Conservation (phyloP, 148 eudicot species). For the Rhododendron williamsianum region DNA sequence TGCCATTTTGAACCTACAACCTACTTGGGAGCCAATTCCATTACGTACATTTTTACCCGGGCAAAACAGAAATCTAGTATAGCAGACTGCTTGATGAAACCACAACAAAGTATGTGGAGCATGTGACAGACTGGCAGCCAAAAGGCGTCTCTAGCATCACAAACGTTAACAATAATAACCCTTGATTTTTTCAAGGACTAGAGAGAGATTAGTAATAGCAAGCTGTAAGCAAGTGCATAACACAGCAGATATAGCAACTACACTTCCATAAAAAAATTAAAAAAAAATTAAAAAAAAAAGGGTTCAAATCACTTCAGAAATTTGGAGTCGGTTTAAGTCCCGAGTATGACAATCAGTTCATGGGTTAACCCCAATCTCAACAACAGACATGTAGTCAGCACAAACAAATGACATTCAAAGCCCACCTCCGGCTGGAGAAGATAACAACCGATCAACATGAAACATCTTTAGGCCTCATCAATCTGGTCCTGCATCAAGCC, state of each 20-base stretch:
- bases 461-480: constrained; percentile 38
- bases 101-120: neutral
- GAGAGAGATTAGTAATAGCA: neutral
- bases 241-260: neutral
- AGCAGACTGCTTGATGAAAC: neutral
- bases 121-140: neutral
- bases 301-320: constrained; percentile 11
- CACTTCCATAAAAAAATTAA: neutral
- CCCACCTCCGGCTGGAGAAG: constrained; percentile 37
- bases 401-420: constrained; percentile 40
- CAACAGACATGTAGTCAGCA: constrained; percentile 17
- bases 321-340: neutral
- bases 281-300: neutral
- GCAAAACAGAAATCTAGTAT: neutral
- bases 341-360: neutral
- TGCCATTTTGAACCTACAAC: neutral
- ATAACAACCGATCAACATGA: constrained; percentile 6
- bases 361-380: neutral
- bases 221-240: neutral
- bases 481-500: constrained; percentile 43
- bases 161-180: neutral
- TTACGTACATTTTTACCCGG: neutral
- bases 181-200: neutral
- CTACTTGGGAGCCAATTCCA: neutral
- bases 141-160: neutral